Percentiles rank a stretch among this genome's conserved stretches.
Conservation (phyloP, 1,139 yeast species). For the Blastobotrys proliferans region DNA sequence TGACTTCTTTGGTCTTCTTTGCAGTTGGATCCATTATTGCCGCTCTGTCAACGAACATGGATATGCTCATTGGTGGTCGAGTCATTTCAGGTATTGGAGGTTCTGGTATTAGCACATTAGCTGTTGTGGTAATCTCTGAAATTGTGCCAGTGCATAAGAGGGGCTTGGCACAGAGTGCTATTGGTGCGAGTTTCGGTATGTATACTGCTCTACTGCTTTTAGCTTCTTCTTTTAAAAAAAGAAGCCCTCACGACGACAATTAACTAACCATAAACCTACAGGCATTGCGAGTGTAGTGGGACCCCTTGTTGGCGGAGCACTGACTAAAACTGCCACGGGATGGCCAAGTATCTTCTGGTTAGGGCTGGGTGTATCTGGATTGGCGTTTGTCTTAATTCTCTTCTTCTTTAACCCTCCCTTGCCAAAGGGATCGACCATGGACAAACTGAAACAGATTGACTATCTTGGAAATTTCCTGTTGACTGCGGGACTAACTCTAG, state of each 20-base stretch:
- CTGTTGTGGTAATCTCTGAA: constrained; percentile 56
- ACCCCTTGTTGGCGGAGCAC: constrained; percentile 58
- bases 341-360: constrained; percentile 81
- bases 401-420: constrained; percentile 54
- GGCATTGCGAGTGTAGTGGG: constrained; percentile 59
- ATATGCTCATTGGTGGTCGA: constrained; percentile 64
- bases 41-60: constrained; percentile 55
- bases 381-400: constrained; percentile 44
- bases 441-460: constrained; percentile 45
- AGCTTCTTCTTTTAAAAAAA: too few species aligned
- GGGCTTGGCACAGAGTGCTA: constrained; percentile 46
- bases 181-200: constrained; percentile 52
- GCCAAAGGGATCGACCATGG: constrained; percentile 39
- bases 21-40: constrained; percentile 61
- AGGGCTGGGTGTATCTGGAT: constrained; percentile 65
- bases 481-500: constrained; percentile 41
- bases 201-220: too few species aligned
- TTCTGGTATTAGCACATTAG: constrained; percentile 61
- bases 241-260: too few species aligned
- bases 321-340: constrained; percentile 49
- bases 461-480: constrained; percentile 44
- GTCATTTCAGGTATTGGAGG: constrained; percentile 72
- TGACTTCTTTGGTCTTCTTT: constrained; percentile 50
- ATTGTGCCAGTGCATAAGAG: constrained; percentile 57
- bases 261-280: too few species aligned